phyloP scores from a whole-genome alignment of 2,329 filamentous ascomycete genomes.

The Diaporthe citrichinensis region DNA sequence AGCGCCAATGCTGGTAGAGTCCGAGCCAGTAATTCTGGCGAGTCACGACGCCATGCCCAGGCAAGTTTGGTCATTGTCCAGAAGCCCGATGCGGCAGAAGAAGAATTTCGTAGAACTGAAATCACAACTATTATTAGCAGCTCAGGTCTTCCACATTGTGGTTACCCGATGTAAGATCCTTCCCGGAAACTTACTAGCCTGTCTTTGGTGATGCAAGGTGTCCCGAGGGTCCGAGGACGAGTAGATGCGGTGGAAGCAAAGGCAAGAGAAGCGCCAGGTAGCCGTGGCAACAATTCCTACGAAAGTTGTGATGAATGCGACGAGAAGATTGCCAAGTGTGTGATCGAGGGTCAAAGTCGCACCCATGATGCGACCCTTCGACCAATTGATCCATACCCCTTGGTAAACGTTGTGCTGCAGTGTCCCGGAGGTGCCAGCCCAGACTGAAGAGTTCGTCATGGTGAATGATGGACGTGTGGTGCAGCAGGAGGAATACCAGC shows the following conservation, averaged over 20 bases:
- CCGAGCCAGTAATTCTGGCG: not conserved
- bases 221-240: conserved; percentile 44
- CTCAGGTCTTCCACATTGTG: no score
- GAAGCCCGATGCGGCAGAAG: not conserved
- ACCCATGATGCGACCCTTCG: conserved; percentile 48
- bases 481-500: not conserved
- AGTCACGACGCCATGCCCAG: not conserved
- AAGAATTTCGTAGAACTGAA: not conserved
- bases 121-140: no score
- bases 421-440: not conserved
- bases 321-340: conserved; percentile 49
- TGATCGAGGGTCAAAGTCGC: conserved; percentile 50
- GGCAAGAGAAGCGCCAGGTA: conserved; percentile 45
- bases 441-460: not conserved
- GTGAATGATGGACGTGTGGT: not conserved
- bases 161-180: no score
- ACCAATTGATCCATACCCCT: conserved; percentile 52
- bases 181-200: conserved; percentile 31
- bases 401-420: conserved; percentile 42
- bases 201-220: conserved; percentile 47
- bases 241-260: conserved; percentile 43
- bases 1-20: not conserved
- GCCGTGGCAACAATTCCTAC: conserved; percentile 44
- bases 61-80: not conserved
- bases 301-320: conserved; percentile 53